Conservation (phyloP, 768 basidiomycete genomes). For the Filobasidium floriforme region DNA sequence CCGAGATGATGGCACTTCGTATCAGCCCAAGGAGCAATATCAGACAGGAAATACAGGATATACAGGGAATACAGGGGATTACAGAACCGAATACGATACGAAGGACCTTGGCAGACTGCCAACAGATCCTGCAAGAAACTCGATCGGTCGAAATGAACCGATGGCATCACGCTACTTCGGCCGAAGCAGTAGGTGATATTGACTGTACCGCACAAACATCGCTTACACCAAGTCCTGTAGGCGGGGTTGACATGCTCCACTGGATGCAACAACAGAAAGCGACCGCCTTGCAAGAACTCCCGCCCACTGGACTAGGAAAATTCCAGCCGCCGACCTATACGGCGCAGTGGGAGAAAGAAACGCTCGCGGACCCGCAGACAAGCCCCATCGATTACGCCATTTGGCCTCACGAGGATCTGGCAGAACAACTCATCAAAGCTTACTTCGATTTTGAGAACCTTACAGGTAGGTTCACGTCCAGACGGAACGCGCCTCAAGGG, state of each 20-base stretch:
- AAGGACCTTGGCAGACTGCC: not conserved
- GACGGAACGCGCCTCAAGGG: no score
- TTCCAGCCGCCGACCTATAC: not conserved
- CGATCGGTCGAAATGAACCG: not conserved
- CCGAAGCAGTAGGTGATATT: not conserved
- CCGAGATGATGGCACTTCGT: not conserved
- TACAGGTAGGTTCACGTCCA: no score
- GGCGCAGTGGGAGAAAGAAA: not conserved
- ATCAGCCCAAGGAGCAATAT: not conserved
- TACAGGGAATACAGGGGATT: not conserved
- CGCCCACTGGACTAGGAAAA: not conserved
- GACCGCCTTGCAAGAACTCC: no score
- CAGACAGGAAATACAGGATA: not conserved
- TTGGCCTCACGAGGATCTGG: slow-evolving; percentile 57
- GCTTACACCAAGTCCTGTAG: no score
- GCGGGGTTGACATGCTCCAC: no score
- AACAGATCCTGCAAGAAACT: not conserved
- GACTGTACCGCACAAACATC: no score
- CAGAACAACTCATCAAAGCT: slow-evolving; percentile 52
- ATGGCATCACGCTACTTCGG: not conserved
- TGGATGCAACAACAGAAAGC: no score
- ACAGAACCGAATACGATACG: not conserved
- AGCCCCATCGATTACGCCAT: slow-evolving; percentile 45
- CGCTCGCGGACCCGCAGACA: not conserved
- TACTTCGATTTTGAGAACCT: slow-evolving; percentile 60